phyloP scores from a whole-genome alignment of 352 stramenopile species.

The Halophytophthora batemanensis region DNA sequence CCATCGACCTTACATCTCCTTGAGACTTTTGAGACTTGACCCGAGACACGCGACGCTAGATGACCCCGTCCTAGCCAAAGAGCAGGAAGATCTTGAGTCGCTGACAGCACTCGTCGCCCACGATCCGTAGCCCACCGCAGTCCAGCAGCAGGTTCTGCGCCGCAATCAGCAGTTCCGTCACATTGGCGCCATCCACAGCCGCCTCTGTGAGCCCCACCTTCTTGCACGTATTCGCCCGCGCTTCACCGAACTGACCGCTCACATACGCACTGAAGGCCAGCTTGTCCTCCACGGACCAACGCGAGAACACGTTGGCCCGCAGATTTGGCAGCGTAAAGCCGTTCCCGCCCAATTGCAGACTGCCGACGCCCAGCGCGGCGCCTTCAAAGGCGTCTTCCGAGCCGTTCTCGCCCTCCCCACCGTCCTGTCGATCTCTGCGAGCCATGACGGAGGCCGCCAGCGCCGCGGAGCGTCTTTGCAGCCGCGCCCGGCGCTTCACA shows the following conservation, averaged over 20 bases:
- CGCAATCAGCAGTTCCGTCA: slow-evolving; percentile 45
- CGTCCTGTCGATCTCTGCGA: slow-evolving; percentile 9
- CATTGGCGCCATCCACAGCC: slow-evolving; percentile 47
- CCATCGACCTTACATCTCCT: slow-evolving; percentile 11
- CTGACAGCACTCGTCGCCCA: slow-evolving; percentile 47
- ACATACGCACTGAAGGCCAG: slow-evolving; percentile 44
- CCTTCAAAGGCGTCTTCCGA: slow-evolving; percentile 18
- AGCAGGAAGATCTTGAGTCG: slow-evolving; percentile 76
- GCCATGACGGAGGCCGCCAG: slow-evolving; percentile 5
- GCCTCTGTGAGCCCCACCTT: slow-evolving; percentile 62
- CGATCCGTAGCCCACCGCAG: slow-evolving; percentile 35
- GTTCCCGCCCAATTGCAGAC: slow-evolving; percentile 16
- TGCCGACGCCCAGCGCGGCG: slow-evolving; percentile 19
- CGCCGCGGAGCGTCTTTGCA: slow-evolving; percentile 21
- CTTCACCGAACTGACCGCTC: slow-evolving; percentile 56
- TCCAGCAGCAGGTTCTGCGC: slow-evolving; percentile 72
- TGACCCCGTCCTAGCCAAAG: slow-evolving; percentile 47
- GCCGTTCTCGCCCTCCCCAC: slow-evolving; percentile 10
- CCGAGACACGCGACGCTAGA: slow-evolving; percentile 3
- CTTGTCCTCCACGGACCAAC: slow-evolving; percentile 46
- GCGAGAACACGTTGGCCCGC: slow-evolving; percentile 47
- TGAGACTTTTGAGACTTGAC: slow-evolving; percentile 5
- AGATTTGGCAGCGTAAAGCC: slow-evolving; percentile 11
- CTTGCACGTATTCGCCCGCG: slow-evolving; percentile 54
- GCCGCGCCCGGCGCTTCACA: slow-evolving; percentile 30